Evolutionary conservation across 495 filamentous ascomycete species (phyloP).

Genomic region (Physcia stellaris): DNA sequence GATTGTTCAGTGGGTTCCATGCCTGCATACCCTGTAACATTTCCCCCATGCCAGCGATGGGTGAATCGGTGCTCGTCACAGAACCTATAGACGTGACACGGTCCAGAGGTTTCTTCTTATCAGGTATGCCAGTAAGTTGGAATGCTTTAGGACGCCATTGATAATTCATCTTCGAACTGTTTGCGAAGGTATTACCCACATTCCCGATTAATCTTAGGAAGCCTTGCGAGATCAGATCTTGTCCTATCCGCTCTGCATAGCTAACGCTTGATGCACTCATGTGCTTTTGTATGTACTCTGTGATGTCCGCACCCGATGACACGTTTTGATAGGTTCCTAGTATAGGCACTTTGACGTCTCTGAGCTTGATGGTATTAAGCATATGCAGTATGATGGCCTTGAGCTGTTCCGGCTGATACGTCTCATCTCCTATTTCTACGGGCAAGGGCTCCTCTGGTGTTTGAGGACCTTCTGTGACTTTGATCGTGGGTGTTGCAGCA

Average conservation of each 20-base stretch:
- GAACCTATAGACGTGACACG: slow-evolving; percentile 56
- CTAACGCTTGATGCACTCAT: slow-evolving; percentile 71
- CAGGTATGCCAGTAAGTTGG: slow-evolving; percentile 70
- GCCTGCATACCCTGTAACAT: slow-evolving; percentile 70
- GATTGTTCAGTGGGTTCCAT: slow-evolving; percentile 91
- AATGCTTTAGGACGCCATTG: slow-evolving; percentile 93
- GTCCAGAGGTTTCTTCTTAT: slow-evolving; percentile 61
- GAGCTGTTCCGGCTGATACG: slow-evolving; percentile 68
- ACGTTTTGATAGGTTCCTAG: slow-evolving; percentile 89
- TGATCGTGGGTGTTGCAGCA: slow-evolving; percentile 43
- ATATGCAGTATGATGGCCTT: slow-evolving; percentile 84
- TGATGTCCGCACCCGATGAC: slow-evolving; percentile 79
- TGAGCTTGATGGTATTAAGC: slow-evolving; percentile 70
- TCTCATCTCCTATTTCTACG: slow-evolving; percentile 79
- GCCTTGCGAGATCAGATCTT: slow-evolving; percentile 77
- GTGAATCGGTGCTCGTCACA: slow-evolving; percentile 49
- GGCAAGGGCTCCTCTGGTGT: slow-evolving; percentile 57
- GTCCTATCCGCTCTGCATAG: slow-evolving; percentile 84
- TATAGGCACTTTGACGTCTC: slow-evolving; percentile 88
- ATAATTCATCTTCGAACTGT: slow-evolving; percentile 92
- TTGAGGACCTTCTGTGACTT: slow-evolving; percentile 42
- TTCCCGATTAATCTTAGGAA: slow-evolving; percentile 85
- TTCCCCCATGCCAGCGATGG: slow-evolving; percentile 65
- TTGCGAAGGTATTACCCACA: slow-evolving; percentile 90
- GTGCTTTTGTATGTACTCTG: slow-evolving; percentile 83